phyloP scores from a whole-genome alignment of 2,329 filamentous ascomycete genomes.

The Cercospora berteroae region DNA sequence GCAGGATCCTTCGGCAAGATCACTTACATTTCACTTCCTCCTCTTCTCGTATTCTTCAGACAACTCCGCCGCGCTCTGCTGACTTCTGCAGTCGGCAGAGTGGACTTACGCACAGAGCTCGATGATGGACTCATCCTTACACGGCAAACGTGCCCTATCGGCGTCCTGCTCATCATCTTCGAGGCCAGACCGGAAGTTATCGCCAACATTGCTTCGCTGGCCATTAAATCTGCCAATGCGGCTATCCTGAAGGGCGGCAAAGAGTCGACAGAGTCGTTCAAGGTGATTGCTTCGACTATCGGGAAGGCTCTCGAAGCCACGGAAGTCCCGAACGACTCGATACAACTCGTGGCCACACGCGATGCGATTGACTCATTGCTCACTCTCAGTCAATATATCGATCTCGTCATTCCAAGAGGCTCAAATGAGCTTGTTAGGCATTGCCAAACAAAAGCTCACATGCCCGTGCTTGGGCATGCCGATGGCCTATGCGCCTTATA shows the following conservation, averaged over 20 bases:
- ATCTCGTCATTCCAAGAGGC: conserved; percentile 90
- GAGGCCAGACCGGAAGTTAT: conserved; percentile 97
- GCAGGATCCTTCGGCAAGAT: not conserved
- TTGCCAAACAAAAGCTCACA: conserved; percentile 87
- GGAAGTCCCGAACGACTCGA: conserved; percentile 75
- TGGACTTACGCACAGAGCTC: conserved; percentile 78
- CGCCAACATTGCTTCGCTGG: conserved; percentile 92
- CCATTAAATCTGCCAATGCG: conserved; percentile 95
- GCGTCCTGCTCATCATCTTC: conserved; percentile 97
- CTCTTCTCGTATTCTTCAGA: conserved; percentile 5
- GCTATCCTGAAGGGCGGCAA: conserved; percentile 97
- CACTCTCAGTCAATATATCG: conserved; percentile 79
- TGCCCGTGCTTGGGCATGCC: conserved; percentile 93
- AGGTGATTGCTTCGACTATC: conserved; percentile 83
- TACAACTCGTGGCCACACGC: conserved; percentile 91
- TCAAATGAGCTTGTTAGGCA: conserved; percentile 86
- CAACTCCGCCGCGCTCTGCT: conserved; percentile 28
- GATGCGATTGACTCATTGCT: conserved; percentile 89
- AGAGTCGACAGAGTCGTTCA: conserved; percentile 92
- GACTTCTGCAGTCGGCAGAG: conserved; percentile 66
- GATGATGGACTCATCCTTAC: conserved; percentile 85
- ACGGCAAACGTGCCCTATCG: conserved; percentile 89
- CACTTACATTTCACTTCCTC: conserved; percentile 3
- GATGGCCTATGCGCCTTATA: conserved; percentile 90
- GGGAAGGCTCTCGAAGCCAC: conserved; percentile 71